These are phyloP conservation scores for Crataegus laevigata DNA, from an alignment of 306 rosid genomes.

Conservation along the genomic window DNA sequence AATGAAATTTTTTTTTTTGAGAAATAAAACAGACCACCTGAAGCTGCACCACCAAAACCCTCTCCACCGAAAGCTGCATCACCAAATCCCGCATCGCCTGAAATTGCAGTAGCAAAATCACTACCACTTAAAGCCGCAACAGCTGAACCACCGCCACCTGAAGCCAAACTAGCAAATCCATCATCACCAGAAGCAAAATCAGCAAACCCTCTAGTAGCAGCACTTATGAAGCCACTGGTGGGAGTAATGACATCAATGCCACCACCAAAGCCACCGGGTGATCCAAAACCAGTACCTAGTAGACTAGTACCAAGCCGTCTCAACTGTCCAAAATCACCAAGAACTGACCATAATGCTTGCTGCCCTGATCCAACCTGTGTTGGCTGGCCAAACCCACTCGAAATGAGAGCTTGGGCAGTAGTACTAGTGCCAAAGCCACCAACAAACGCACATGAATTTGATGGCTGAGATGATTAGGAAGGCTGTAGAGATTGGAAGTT, in stretches of 20 bases:
- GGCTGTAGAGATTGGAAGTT: slow-evolving; percentile 48
- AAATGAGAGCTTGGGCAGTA: slow-evolving; percentile 36
- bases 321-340: slow-evolving; percentile 87
- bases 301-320: slow-evolving; percentile 69
- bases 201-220: slow-evolving; percentile 39
- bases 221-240: slow-evolving; percentile 27
- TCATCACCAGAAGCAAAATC: slow-evolving; percentile 26
- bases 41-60: slow-evolving; percentile 41
- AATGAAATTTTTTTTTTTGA: not conserved
- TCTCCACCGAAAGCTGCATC: slow-evolving; percentile 22
- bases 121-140: slow-evolving; percentile 23
- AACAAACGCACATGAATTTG: slow-evolving; percentile 47
- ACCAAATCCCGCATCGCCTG: slow-evolving; percentile 32
- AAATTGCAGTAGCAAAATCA: slow-evolving; percentile 42
- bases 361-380: slow-evolving; percentile 70
- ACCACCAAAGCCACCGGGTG: slow-evolving; percentile 54
- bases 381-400: slow-evolving; percentile 62
- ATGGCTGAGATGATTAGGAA: slow-evolving; percentile 37
- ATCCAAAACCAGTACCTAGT: slow-evolving; percentile 47
- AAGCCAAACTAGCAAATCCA: slow-evolving; percentile 26
- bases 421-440: slow-evolving; percentile 48
- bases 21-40: not conserved
- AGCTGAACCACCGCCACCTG: slow-evolving; percentile 14
- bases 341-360: slow-evolving; percentile 83
- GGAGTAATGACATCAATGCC: slow-evolving; percentile 30